phyloP scores from a whole-genome alignment of 306 rosid genomes.

The Medicago ruthenica region DNA sequence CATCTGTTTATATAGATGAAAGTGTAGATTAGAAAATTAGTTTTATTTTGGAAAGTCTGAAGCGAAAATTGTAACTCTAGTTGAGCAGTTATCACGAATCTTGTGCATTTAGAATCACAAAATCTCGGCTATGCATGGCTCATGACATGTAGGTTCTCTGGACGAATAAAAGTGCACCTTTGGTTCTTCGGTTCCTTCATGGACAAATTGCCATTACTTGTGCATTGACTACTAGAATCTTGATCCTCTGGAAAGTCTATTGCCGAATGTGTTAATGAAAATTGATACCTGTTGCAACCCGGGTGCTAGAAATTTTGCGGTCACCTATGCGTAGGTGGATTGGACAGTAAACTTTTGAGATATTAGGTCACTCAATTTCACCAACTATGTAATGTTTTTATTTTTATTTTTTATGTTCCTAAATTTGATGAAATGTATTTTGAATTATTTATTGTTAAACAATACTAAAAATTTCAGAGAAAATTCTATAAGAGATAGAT shows the following conservation, averaged over 20 bases:
- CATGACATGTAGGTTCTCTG: not conserved
- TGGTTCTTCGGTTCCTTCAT: not conserved
- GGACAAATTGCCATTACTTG: not conserved
- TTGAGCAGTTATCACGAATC: not conserved
- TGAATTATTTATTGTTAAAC: not conserved
- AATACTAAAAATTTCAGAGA: no score
- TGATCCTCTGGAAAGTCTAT: not conserved
- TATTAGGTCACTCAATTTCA: not conserved
- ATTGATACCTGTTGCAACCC: not conserved
- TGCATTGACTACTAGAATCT: not conserved
- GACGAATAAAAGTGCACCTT: not conserved
- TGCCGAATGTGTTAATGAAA: not conserved
- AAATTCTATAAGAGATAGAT: not conserved
- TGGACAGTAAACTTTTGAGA: not conserved
- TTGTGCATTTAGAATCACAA: not conserved
- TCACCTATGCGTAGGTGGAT: not conserved
- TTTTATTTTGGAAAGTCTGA: constrained; percentile 9
- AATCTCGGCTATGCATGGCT: not conserved
- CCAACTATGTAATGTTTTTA: not conserved
- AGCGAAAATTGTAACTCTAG: constrained; percentile 4
- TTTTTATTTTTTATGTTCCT: not conserved
- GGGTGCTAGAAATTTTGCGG: not conserved
- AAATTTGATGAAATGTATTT: not conserved
- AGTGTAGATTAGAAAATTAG: constrained; percentile 1
- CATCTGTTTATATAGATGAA: not conserved